Base-by-base conservation (phyloP, 2,329 filamentous ascomycete species). In the Colletotrichum sp. region DNA sequence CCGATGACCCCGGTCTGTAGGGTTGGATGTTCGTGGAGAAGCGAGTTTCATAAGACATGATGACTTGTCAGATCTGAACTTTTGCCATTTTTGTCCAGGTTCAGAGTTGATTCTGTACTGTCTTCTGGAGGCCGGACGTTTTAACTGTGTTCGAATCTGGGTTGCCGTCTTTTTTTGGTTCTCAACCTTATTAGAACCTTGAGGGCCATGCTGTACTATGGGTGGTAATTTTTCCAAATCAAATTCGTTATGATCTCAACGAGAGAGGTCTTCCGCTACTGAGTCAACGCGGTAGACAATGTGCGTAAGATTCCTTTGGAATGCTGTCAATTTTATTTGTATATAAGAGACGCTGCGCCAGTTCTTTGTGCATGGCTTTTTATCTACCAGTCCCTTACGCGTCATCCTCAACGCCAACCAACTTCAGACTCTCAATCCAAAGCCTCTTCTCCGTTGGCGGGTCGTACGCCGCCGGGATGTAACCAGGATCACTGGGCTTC, bases 381-480 rank as follows among this genome's bases (percentile, higher is more conserved):
- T 2, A 64, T 55, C 13, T 30, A 7, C 7, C 9, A 32, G 9
- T 15, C n/a, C 34, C 24, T 76, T 59, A 76, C 16, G 57, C 43
- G 24, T 77, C 76, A 34, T 77, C 74, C 18, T 71, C 39, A 15
- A 77, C 24, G 7, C 74, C 76, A 15, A 77, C 71, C 28, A 77
- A 28, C 76, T 72, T 72, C 16, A 75, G 39, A 32, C 74, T 75
- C 57, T 73, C 76, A 5, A 67, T 12, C 76, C 74, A 77, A 12
- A 77, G 52, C n/a, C 28, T 65, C 64, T 69, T 68, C 67, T 77
- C 74, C 28, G 67, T 63, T 10, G 61, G 28, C 21, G 67, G 67
- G 16, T 77, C 76, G 34, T 24, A 77, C n/a, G 80, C 79, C 39
- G 81, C 77, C 9, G 74, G 21, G 10, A 78, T 70, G 60, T 81